A percentile compares a stretch with the other conserved stretches of the same genome.
Evolutionary conservation across 441 rosid genomes (phyloP).

Genomic region (Bocquillonia castaneifolia): DNA sequence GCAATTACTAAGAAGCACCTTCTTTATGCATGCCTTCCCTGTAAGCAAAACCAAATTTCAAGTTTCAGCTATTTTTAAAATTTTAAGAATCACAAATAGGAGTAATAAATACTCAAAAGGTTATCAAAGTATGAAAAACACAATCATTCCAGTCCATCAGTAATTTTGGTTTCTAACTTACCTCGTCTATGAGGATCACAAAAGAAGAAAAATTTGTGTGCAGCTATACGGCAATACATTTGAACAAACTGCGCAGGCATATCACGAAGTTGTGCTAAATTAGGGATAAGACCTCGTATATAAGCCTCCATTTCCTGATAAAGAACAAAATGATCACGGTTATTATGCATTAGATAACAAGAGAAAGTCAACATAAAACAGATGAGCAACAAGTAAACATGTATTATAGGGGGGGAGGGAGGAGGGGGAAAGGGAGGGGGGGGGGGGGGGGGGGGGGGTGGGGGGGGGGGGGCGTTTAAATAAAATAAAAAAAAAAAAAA

Average conservation of each 20-base stretch:
- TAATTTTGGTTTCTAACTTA: conserved; percentile 21
- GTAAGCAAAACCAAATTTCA: conserved; percentile 26
- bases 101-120: neutral
- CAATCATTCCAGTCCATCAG: neutral
- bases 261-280: conserved; percentile 87
- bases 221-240: conserved; percentile 96
- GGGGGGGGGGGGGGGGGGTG: too few species aligned
- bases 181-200: conserved; percentile 99
- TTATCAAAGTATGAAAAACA: neutral
- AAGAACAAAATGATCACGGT: conserved; percentile 19
- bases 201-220: conserved; percentile 97
- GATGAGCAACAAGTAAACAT: neutral
- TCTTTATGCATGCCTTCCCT: conserved; percentile 98
- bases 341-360: conserved; percentile 9
- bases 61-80: conserved; percentile 12
- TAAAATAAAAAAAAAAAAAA: too few species aligned
- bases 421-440: too few species aligned
- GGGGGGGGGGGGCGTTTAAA: too few species aligned
- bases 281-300: conserved; percentile 92
- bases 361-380: conserved; percentile 3
- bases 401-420: too few species aligned
- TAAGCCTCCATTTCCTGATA: conserved; percentile 97
- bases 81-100: neutral
- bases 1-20: conserved; percentile 93
- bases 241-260: conserved; percentile 83